Evolutionary conservation across 1,284 basidiomycete species (phyloP), one percentile per base, ranked within the genome.

Genomic region (Schizopora paradoxa): DNA sequence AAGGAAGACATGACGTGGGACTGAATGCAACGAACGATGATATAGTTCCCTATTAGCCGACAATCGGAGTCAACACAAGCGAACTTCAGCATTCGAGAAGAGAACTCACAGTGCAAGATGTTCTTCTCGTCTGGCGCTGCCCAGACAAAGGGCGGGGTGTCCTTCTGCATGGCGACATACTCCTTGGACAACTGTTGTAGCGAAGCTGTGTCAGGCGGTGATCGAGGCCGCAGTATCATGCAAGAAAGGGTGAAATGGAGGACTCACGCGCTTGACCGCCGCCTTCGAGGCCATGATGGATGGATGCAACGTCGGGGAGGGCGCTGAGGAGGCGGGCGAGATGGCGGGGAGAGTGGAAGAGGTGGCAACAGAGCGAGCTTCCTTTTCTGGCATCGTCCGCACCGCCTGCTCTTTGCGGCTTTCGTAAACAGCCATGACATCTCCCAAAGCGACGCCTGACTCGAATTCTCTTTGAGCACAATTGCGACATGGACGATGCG

Each of bases 111-210:
- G 45, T 73, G 86, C 36, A 96, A 67, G 54, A 96, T 93, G 65
- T 97, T 94, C 80, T 92, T 94, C 76, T 96, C 93, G 57, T 95
- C 91, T 22, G 93, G 93, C 34, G 79, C 77, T 33, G 92, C 92
- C 83, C 89, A 94, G 37, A 95, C 85, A 65, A 92, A 95, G 49
- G 92, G 92, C 2, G 93, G 93, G 21, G 93, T 90, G 51, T 91
- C 87, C 62, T 73, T 88, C 68, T 94, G 91, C 92, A 97, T 96
- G 42, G 78, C 70, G 60, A 91, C 78, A 66, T 87, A 94, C 74
- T 97, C 93, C 68, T 95, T 92, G 35, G 74, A 71, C 54, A 92
- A 79, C 87, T 91, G 45, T 19, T 22, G 31, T 43, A 44, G 44
- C n/a, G 27, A 39, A 39, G 48, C 34, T 40, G 42, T 43, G 45